phyloP scores from a whole-genome alignment of 768 basidiomycete species.

The Suillus cothurnatus region DNA sequence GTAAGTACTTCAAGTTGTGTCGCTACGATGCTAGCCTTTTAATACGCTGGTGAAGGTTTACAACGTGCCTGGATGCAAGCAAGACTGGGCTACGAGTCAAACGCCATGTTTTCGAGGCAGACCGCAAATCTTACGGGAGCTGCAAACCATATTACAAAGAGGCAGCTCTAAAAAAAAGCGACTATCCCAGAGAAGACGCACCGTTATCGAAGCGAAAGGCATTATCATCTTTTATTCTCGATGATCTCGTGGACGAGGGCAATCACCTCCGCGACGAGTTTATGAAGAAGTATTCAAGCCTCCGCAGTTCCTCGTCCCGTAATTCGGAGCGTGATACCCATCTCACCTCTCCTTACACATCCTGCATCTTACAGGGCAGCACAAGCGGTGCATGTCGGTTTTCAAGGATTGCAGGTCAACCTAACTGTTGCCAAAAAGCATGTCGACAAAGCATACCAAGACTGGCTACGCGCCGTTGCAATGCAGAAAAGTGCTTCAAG shows the following conservation, averaged over 20 bases:
- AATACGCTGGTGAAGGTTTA: conserved; percentile 50
- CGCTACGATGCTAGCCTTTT: background rate
- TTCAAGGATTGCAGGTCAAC: conserved; percentile 36
- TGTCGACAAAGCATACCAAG: conserved; percentile 30
- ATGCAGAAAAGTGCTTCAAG: conserved; percentile 10
- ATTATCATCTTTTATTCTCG: conserved; percentile 41
- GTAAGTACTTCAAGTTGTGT: conserved; percentile 40
- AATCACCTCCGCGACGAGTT: conserved; percentile 35
- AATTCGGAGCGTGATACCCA: conserved; percentile 24
- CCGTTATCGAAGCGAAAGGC: conserved; percentile 1
- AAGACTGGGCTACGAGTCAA: conserved; percentile 68
- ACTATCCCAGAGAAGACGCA: background rate
- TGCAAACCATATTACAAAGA: conserved; percentile 34
- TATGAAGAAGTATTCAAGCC: conserved; percentile 37
- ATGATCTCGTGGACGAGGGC: conserved; percentile 45
- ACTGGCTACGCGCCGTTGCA: conserved; percentile 21
- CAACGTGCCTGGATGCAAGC: conserved; percentile 63
- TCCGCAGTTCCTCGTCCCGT: conserved; percentile 11
- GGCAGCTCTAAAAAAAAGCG: conserved; percentile 17
- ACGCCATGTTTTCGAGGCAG: conserved; percentile 39
- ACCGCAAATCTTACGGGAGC: conserved; percentile 39
- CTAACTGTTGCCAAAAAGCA: conserved; percentile 42
- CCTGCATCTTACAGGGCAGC: conserved; percentile 21
- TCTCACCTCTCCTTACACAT: conserved; percentile 42
- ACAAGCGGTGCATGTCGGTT: conserved; percentile 3